phyloP scores from a whole-genome alignment of 208 protist genomes.

The Trypanosoma cruzi region DNA sequence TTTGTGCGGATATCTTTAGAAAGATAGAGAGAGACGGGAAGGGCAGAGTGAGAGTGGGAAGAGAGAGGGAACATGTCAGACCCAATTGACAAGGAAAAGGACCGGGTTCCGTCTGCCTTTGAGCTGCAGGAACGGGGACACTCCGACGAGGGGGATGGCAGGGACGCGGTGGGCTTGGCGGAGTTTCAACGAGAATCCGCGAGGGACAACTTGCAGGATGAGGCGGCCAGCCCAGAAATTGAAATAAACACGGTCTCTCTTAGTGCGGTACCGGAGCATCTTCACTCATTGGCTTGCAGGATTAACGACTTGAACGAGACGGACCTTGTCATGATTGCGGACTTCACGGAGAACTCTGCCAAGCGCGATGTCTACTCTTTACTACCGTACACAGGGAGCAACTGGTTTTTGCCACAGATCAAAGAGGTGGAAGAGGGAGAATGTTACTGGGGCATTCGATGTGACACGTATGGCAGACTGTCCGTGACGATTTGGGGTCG shows the following conservation, averaged over 20 bases:
- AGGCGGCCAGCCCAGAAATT: background rate
- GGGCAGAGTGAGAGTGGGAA: too few relatives aligned
- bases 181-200: background rate
- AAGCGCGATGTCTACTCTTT: slow-evolving; percentile 73
- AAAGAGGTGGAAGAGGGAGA: slow-evolving; percentile 40
- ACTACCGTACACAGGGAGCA: slow-evolving; percentile 69
- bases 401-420: slow-evolving; percentile 76
- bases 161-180: too few relatives aligned
- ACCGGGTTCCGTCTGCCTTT: too few relatives aligned
- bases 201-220: background rate
- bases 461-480: slow-evolving; percentile 43
- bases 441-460: slow-evolving; percentile 46
- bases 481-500: slow-evolving; percentile 53
- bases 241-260: background rate
- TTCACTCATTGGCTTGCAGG: slow-evolving; percentile 50
- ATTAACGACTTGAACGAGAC: slow-evolving; percentile 52
- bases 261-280: slow-evolving; percentile 42
- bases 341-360: slow-evolving; percentile 52
- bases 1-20: too few relatives aligned
- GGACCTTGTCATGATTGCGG: slow-evolving; percentile 56
- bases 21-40: too few relatives aligned
- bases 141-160: too few relatives aligned
- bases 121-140: too few relatives aligned
- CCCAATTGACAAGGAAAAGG: too few relatives aligned
- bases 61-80: too few relatives aligned